phyloP scores from a whole-genome alignment of 2,329 filamentous ascomycete genomes.

The Septoria linicola region DNA sequence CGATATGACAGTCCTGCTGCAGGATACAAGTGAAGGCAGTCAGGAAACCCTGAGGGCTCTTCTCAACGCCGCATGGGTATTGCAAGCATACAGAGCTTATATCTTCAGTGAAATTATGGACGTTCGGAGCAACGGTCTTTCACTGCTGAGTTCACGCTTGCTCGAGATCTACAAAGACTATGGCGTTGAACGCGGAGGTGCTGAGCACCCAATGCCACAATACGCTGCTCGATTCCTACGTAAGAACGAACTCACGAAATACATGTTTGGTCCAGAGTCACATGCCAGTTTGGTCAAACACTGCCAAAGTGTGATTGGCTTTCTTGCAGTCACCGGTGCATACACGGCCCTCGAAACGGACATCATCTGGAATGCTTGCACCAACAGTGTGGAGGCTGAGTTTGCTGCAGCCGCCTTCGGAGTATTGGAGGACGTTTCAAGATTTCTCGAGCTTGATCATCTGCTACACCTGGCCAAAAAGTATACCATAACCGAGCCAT shows the following conservation, averaged over 20 bases:
- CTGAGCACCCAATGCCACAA: slow-evolving; percentile 57
- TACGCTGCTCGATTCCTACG: slow-evolving; percentile 70
- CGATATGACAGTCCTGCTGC: slow-evolving; percentile 8
- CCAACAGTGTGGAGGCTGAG: slow-evolving; percentile 76
- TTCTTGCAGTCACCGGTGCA: slow-evolving; percentile 74
- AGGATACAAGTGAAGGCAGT: slow-evolving; percentile 22
- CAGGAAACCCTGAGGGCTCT: slow-evolving; percentile 43
- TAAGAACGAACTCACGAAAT: slow-evolving; percentile 71
- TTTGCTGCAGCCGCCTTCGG: slow-evolving; percentile 76
- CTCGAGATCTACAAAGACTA: slow-evolving; percentile 62
- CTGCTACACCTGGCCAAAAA: slow-evolving; percentile 71
- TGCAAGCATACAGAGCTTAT: slow-evolving; percentile 67
- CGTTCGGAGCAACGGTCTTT: slow-evolving; percentile 74
- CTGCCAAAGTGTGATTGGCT: slow-evolving; percentile 80
- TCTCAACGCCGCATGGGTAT: slow-evolving; percentile 65
- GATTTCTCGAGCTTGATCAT: slow-evolving; percentile 44
- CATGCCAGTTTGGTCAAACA: slow-evolving; percentile 85
- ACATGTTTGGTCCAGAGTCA: slow-evolving; percentile 85
- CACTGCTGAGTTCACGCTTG: slow-evolving; percentile 69
- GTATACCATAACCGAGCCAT: slow-evolving; percentile 51
- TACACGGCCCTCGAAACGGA: slow-evolving; percentile 74
- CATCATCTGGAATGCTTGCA: slow-evolving; percentile 79
- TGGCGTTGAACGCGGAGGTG: slow-evolving; percentile 16
- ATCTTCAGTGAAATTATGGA: slow-evolving; percentile 88
- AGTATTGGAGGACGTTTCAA: slow-evolving; percentile 58